Base-by-base conservation (phyloP, 208 protist genomes). In the Acanthamoeba healyi region DNA sequence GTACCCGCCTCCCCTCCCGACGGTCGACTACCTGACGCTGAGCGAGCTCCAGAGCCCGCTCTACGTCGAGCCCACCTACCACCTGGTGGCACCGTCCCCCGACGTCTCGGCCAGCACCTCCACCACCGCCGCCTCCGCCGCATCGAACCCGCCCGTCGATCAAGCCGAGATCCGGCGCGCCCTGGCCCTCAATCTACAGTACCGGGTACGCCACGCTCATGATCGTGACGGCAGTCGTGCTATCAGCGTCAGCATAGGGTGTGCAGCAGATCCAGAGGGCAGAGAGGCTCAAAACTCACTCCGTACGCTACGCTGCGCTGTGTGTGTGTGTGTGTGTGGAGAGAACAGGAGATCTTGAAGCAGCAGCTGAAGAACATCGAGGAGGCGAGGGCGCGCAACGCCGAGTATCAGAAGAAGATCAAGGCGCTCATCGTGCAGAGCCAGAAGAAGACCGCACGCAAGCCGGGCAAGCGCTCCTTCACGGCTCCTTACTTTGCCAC, bases 401-500 rank as follows among this genome's bases (percentile, higher is more conserved):
- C 51, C 22, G 84, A 91, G 24, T 72, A 44, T 34, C 84, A 91
- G 54, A 67, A 70, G 42, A 51, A 38, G 36, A 91, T 91, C 32
- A 91, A 72, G 61, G 38, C 84, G 2, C 51, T 91, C 40, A 63
- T 91, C 38, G 15, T 49, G 1, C 84, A 91, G 1, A 44, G 40
- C 61, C 56, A 44, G 26, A 91, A 91, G 84, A 91, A 91, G 84
- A 32, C 84, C 19, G 40, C 32, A 19, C 84, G 84, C 32, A 91
- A 91, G 42, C 51, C 56, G 9, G 61, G 84, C 84, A 63, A 70
- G 61, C 84, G 61, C 54, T 70, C 84, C 84, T 91, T 91, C 26
- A 91, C 51, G 5, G 40, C 44, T 34, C 84, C 84, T 7, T 91
- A 74, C 84, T 91, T 91, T 51, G 44, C 84, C 15, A 91, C 56